Conservation (phyloP, 2,329 filamentous ascomycete species). For the Passalora sequoiae region DNA sequence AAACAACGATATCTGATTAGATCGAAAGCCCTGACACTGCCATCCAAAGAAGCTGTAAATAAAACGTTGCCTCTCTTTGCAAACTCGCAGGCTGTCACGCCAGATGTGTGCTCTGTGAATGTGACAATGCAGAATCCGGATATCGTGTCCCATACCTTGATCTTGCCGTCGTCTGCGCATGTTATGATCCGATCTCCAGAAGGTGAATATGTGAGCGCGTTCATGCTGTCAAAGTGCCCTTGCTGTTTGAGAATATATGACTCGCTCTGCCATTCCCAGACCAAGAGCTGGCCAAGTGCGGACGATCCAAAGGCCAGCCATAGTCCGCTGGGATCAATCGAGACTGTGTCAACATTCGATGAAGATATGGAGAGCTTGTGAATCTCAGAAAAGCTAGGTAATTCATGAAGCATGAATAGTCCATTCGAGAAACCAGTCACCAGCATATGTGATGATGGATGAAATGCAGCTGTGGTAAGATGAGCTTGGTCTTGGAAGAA, state of each 20-base stretch:
- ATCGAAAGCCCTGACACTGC: slow-evolving; percentile 93
- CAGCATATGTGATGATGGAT: slow-evolving; percentile 80
- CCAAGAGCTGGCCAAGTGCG: slow-evolving; percentile 88
- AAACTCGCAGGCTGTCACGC: slow-evolving; percentile 91
- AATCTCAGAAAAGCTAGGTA: slow-evolving; percentile 93
- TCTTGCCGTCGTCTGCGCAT: slow-evolving; percentile 91
- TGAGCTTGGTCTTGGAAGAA: slow-evolving; percentile 88
- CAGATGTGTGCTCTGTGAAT: slow-evolving; percentile 93
- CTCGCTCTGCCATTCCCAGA: slow-evolving; percentile 99
- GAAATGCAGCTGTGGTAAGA: slow-evolving; percentile 85
- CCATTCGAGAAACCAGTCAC: slow-evolving; percentile 95
- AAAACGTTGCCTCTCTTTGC: slow-evolving; percentile 91
- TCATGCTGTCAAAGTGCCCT: slow-evolving; percentile 94
- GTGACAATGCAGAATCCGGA: slow-evolving; percentile 98
- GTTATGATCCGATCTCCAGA: slow-evolving; percentile 92
- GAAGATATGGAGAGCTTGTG: slow-evolving; percentile 93
- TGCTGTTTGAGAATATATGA: slow-evolving; percentile 98
- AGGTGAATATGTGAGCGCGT: slow-evolving; percentile 84
- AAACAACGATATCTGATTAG: slow-evolving; percentile 94
- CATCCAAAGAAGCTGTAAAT: slow-evolving; percentile 91
- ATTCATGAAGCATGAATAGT: slow-evolving; percentile 86
- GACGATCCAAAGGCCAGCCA: slow-evolving; percentile 97
- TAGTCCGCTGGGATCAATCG: slow-evolving; percentile 89
- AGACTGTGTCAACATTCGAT: slow-evolving; percentile 91
- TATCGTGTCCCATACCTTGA: slow-evolving; percentile 96